Evolutionary conservation across 495 filamentous ascomycete genomes (phyloP), one percentile per base, ranked within the genome.

Genomic region (Talaromyces stipitatus): DNA sequence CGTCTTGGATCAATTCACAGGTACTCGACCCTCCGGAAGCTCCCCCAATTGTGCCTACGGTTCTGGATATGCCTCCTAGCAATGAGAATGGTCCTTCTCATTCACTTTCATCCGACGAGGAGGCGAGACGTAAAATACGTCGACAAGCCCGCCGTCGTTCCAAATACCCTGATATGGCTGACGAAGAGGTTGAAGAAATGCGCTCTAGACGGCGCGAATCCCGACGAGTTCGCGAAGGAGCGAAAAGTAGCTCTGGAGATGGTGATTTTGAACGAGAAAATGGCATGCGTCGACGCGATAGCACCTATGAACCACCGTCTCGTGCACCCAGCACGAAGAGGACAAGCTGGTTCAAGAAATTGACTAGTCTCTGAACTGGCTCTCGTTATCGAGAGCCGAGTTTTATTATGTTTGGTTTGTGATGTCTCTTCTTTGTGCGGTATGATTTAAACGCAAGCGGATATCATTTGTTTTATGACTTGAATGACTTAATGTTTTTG

Each of bases 1-100:
- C 79, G 2, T 82, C 78, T 3, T 85, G 82, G 82, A 78, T 85
- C 3, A 69, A 84, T 58, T 78, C 75, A 1, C 75, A 83, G 64
- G 71, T 74, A 32, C 69, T 70, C 10, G 78, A 82, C 12, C 82
- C 81, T 2, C 79, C 82, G 2, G 79, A 80, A 55, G 81, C 81
- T n/a, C 82, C 82, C 6, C 80, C 75, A 18, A 62, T 82, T 18
- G 73, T 81, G 23, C 72, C 71, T 3, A 83, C 80, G 6, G 74
- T 85, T 11, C 58, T 84, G 24, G 82, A 85, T 48, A 67, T 71
- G 43, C 75, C 77, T 6, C 74, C 73, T 2, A 68, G 69, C n/a
- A 63, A 66, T 2, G 71, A 62, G 3, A 66, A 54, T 29, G 60
- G 66, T 14, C 65, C 72, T 23, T 64, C 58, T 3, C 69, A 72